Evolutionary conservation across 306 rosid species (phyloP).

Genomic region (Comarum palustre): DNA sequence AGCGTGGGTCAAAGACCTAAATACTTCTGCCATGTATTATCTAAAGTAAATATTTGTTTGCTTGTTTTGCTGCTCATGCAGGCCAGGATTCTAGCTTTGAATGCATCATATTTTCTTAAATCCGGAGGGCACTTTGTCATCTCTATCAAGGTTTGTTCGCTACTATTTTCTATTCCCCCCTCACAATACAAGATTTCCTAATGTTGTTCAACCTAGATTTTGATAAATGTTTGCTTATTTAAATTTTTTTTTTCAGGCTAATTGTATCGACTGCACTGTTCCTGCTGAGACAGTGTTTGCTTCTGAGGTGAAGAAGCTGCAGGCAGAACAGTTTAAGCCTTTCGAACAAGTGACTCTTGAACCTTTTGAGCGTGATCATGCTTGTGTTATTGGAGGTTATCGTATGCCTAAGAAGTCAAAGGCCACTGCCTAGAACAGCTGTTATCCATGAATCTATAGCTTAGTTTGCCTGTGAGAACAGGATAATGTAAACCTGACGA

Average conservation of each 20-base stretch:
- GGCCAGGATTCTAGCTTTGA: constrained; percentile 93
- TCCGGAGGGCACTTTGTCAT: constrained; percentile 87
- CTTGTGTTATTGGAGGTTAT: constrained; percentile 84
- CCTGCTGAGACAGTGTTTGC: constrained; percentile 72
- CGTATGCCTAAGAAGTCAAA: constrained; percentile 61
- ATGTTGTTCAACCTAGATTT: not conserved
- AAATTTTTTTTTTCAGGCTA: constrained; percentile 52
- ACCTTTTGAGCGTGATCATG: constrained; percentile 92
- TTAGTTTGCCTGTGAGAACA: not conserved
- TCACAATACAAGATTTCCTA: not conserved
- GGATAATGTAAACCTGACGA: not conserved
- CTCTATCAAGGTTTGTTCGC: constrained; percentile 71
- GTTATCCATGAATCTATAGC: not conserved
- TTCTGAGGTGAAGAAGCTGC: constrained; percentile 77
- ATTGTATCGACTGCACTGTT: constrained; percentile 83
- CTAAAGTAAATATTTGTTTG: not conserved
- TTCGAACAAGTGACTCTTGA: constrained; percentile 83
- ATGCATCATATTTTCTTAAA: constrained; percentile 85
- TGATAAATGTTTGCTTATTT: not conserved
- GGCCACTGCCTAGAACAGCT: constrained; percentile 23
- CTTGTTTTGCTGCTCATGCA: constrained; percentile 27
- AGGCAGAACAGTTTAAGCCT: constrained; percentile 84
- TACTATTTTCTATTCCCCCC: not conserved
- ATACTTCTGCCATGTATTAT: not conserved
- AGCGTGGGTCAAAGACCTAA: not conserved